Conservation (phyloP, 257 asterid species). For the Salvia rosmarinus region DNA sequence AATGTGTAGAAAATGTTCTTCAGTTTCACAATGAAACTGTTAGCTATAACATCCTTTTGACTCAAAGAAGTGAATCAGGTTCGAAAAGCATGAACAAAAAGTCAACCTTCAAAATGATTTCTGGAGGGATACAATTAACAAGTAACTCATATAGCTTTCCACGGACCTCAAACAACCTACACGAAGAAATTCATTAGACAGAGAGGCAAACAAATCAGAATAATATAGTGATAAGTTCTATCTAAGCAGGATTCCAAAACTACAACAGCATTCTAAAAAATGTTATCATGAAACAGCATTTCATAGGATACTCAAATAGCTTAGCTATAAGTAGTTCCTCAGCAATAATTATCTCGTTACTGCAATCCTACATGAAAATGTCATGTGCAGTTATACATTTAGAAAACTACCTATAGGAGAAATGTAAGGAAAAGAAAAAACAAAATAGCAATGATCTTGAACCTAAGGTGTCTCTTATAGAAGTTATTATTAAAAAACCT, state of each 20-base stretch:
- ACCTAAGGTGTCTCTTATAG: slow-evolving; percentile 27
- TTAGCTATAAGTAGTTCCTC: neutral
- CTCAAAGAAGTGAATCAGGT: neutral
- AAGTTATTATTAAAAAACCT: slow-evolving; percentile 51
- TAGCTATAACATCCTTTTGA: slow-evolving; percentile 2
- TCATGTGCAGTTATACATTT: neutral
- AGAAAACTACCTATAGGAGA: slow-evolving; percentile 7
- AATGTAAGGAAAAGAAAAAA: slow-evolving; percentile 2
- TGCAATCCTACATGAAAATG: neutral
- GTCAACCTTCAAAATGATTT: slow-evolving; percentile 74
- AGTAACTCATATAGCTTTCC: slow-evolving; percentile 94
- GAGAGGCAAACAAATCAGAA: neutral
- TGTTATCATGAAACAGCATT: neutral
- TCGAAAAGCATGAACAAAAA: slow-evolving; percentile 23
- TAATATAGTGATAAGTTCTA: neutral
- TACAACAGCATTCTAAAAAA: neutral
- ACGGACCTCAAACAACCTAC: slow-evolving; percentile 90
- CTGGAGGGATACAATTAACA: slow-evolving; percentile 94
- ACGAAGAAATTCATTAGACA: slow-evolving; percentile 24
- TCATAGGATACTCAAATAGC: neutral
- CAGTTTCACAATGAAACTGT: slow-evolving; percentile 6
- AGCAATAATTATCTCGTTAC: neutral
- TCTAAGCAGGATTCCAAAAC: neutral
- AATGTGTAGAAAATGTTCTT: slow-evolving; percentile 33
- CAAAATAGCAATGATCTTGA: slow-evolving; percentile 11